Percentiles rank a stretch among this genome's conserved stretches.
Evolutionary conservation across 345 rosid species (phyloP).

Genomic region (Camelina laxa): DNA sequence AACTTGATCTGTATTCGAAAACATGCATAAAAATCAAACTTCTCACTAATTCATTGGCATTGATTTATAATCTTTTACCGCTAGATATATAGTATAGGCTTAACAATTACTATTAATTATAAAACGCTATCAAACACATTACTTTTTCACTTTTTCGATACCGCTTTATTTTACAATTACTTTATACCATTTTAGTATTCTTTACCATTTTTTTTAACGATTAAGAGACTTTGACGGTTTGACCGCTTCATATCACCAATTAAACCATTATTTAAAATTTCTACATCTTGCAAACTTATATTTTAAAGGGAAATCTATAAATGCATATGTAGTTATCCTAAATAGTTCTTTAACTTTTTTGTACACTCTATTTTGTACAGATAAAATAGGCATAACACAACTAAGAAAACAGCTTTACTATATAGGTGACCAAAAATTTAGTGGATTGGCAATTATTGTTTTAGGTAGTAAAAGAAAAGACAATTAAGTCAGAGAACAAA

Average conservation of each 20-base stretch:
- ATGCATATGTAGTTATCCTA: not conserved
- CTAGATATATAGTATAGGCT: too few relatives aligned
- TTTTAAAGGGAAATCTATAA: not conserved
- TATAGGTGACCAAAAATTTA: not conserved
- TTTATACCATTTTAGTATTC: too few relatives aligned
- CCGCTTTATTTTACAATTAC: too few relatives aligned
- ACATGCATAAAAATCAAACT: not conserved
- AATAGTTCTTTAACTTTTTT: not conserved
- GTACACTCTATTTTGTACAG: not conserved
- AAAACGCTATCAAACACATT: too few relatives aligned
- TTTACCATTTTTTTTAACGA: too few relatives aligned
- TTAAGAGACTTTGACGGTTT: too few relatives aligned
- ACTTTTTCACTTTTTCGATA: too few relatives aligned
- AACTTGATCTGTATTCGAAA: not conserved
- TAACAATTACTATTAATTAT: too few relatives aligned
- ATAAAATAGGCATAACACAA: not conserved
- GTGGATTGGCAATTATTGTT: constrained; percentile 5
- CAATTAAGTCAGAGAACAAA: not conserved
- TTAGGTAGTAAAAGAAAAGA: constrained; percentile 1
- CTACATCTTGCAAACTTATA: not conserved
- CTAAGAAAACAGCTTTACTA: not conserved
- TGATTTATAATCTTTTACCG: too few relatives aligned
- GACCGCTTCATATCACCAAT: too few relatives aligned
- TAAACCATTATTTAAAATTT: too few relatives aligned
- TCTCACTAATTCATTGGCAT: not conserved